Evolutionary conservation across 2,329 filamentous ascomycete species (phyloP), one percentile per base, ranked within the genome.

Genomic region (Amesomyces nigricolor): DNA sequence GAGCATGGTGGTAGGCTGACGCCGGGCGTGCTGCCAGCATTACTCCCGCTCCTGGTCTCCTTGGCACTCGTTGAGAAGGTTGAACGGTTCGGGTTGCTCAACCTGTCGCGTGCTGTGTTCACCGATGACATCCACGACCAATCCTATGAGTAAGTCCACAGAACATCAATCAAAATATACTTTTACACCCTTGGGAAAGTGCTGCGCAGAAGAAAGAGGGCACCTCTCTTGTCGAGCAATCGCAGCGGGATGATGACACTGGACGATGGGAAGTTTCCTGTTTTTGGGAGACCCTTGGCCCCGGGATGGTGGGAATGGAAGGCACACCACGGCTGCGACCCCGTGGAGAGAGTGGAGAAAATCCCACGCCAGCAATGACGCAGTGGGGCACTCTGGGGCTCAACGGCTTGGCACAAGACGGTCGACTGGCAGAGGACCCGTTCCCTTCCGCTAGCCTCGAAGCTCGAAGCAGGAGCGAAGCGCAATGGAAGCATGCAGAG

Each of bases 281-380:
- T 37, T 53, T 47, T 30, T 39, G 13, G 39, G 17, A 11, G 11
- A 17, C 29, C 35, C 26, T 29, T 45, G 38, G 16, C 39, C 37
- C 30, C 16, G 22, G 51, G 17, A 42, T 42, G 30, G 9, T 29
- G 45, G 17, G 17, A 37, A 42, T 16, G 44, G 42, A 42, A 56
- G 17, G 19, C 19, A 26, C 17, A 19, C 22, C 22, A 26, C 22
- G 22, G 22, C 22, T 26, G 22, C 22, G 46, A 5, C 32, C 11
- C 32, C 11, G 9, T 9, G 37, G 37, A 51, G 39, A 48, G 43
- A 47, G 52, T 46, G 51, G 40, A 43, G 37, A 52, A 43, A 26
- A 44, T 43, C 56, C 46, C 58, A 55, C 58, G 53, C 32, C 49
- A 47, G 42, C 56, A 42, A 59, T 57, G 54, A 56, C 58, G 53